Evolutionary conservation across 331 rosid species (phyloP).

Genomic region (Prunus yedoensis): DNA sequence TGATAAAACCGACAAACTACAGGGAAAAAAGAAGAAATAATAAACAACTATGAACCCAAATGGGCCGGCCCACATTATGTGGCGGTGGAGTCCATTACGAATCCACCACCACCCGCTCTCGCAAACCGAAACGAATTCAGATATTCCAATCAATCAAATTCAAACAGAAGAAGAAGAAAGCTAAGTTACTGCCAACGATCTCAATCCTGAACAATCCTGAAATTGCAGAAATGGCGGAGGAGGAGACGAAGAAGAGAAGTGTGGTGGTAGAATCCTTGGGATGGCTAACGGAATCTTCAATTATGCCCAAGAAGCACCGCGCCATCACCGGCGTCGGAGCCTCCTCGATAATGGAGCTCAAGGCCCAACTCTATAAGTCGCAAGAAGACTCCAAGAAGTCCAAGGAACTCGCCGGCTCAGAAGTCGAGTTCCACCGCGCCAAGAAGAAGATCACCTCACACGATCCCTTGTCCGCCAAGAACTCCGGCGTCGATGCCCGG

Average conservation of each 20-base stretch:
- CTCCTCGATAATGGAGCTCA: constrained; percentile 81
- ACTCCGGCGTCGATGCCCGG: constrained; percentile 83
- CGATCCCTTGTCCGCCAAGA: constrained; percentile 51
- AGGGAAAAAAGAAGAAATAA: no score
- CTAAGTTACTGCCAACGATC: background rate
- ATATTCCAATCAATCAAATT: background rate
- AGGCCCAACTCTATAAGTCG: constrained; percentile 84
- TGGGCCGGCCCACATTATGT: background rate
- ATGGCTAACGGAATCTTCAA: constrained; percentile 93
- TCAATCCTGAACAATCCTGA: no score
- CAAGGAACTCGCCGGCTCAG: constrained; percentile 57
- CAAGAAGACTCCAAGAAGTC: constrained; percentile 82
- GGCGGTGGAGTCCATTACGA: background rate
- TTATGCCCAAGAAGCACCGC: constrained; percentile 90
- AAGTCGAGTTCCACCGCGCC: constrained; percentile 68
- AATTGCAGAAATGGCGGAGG: constrained; percentile 18
- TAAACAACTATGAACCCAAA: background rate
- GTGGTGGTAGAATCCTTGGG: constrained; percentile 78
- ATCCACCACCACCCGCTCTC: background rate
- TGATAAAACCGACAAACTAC: no score
- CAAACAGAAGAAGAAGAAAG: background rate
- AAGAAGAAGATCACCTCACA: constrained; percentile 50
- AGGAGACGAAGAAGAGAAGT: constrained; percentile 47
- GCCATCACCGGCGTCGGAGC: constrained; percentile 84
- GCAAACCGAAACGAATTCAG: background rate